A percentile compares a stretch with the other conserved stretches of the same genome.
These are phyloP conservation scores for Emericellopsis terricola DNA, from an alignment of 495 filamentous ascomycete species.

Conservation along the genomic window DNA sequence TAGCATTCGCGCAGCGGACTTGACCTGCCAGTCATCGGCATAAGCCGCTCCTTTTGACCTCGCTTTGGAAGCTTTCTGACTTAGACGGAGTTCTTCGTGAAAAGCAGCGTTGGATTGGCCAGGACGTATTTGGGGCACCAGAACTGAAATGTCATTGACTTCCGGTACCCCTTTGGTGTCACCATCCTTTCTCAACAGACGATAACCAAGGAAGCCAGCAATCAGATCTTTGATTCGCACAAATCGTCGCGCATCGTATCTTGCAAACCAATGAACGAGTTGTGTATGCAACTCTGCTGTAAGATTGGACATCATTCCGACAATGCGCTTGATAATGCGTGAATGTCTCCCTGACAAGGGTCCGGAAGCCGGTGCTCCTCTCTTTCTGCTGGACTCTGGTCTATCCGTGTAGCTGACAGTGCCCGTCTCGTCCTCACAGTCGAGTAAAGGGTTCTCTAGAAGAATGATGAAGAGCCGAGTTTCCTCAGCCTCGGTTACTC, in stretches of 20 bases:
- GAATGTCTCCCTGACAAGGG: slow-evolving; percentile 40
- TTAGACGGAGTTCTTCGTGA: not conserved
- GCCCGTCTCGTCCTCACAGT: slow-evolving; percentile 14
- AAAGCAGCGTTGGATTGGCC: slow-evolving; percentile 36
- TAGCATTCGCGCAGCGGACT: slow-evolving; percentile 65
- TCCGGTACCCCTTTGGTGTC: slow-evolving; percentile 37
- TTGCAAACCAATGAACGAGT: slow-evolving; percentile 72
- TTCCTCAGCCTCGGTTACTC: slow-evolving; percentile 49
- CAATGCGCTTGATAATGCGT: slow-evolving; percentile 72
- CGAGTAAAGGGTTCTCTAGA: slow-evolving; percentile 63
- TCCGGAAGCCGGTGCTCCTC: slow-evolving; percentile 5
- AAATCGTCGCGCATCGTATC: slow-evolving; percentile 50
- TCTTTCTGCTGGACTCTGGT: too few relatives aligned
- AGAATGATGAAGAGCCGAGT: slow-evolving; percentile 71
- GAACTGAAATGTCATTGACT: slow-evolving; percentile 37
- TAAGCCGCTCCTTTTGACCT: slow-evolving; percentile 40
- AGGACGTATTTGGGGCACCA: slow-evolving; percentile 53
- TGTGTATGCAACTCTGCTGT: slow-evolving; percentile 63
- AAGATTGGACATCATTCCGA: slow-evolving; percentile 64
- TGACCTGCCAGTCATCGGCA: slow-evolving; percentile 82
- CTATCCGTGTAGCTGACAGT: too few relatives aligned
- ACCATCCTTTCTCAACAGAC: slow-evolving; percentile 55
- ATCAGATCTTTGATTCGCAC: slow-evolving; percentile 57
- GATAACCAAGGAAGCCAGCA: slow-evolving; percentile 66
- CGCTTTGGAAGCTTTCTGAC: slow-evolving; percentile 4